These are phyloP conservation scores for Triticum monococcum DNA, from an alignment of 176 grass and related monocot genomes.

Conservation along the genomic window DNA sequence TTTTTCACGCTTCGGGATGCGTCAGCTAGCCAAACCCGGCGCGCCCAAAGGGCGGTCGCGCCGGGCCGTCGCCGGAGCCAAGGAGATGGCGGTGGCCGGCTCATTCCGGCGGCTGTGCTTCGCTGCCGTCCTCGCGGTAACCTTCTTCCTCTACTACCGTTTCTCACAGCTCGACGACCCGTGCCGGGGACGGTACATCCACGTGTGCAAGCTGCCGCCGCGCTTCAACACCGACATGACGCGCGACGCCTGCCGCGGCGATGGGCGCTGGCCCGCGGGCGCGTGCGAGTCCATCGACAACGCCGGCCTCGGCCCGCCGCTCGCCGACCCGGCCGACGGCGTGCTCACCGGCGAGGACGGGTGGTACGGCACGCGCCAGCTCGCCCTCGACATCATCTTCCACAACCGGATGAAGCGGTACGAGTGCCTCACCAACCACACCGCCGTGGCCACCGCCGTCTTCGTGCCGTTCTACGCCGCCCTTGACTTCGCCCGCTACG, in stretches of 20 bases:
- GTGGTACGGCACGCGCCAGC: slow-evolving; percentile 67
- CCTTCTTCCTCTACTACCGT: background rate
- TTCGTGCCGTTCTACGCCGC: slow-evolving; percentile 73
- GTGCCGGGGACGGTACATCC: slow-evolving; percentile 57
- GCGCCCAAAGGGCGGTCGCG: background rate
- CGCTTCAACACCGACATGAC: slow-evolving; percentile 70
- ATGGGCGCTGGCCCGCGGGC: slow-evolving; percentile 25
- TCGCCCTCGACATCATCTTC: slow-evolving; percentile 62
- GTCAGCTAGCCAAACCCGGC: background rate
- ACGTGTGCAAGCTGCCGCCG: slow-evolving; percentile 47
- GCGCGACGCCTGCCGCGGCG: slow-evolving; percentile 39
- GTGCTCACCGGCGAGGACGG: slow-evolving; percentile 43
- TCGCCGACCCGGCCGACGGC: slow-evolving; percentile 32
- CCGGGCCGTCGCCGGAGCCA: background rate
- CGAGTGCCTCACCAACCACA: slow-evolving; percentile 56
- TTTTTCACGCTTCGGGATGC: background rate
- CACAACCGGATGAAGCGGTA: slow-evolving; percentile 73
- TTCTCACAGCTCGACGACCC: background rate
- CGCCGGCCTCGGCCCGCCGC: slow-evolving; percentile 42
- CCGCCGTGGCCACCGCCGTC: slow-evolving; percentile 41
- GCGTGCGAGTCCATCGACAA: slow-evolving; percentile 45
- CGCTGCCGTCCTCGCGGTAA: background rate
- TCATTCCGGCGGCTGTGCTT: background rate
- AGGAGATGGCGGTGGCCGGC: background rate
- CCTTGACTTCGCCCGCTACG: slow-evolving; percentile 53